A percentile compares a stretch with the other conserved stretches of the same genome.
These are phyloP conservation scores for Solanum raphanifolium DNA, from an alignment of 257 asterid species.

Conservation along the genomic window DNA sequence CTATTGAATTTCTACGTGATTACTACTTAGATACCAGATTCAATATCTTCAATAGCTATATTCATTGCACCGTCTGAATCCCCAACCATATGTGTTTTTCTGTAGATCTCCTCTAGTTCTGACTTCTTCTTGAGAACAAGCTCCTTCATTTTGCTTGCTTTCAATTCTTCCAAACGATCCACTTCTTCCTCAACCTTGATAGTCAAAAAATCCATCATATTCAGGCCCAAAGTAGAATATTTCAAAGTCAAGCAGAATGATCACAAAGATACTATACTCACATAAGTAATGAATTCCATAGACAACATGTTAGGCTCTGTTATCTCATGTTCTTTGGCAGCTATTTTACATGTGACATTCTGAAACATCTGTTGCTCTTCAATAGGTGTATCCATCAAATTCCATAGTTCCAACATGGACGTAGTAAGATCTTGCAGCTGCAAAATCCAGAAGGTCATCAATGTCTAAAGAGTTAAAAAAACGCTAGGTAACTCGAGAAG, in stretches of 20 bases:
- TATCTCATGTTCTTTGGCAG: constrained; percentile 90
- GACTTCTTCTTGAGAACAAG: constrained; percentile 86
- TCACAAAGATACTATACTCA: constrained; percentile 22
- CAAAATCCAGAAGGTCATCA: constrained; percentile 5
- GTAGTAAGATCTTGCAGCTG: constrained; percentile 92
- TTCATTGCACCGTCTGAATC: constrained; percentile 51
- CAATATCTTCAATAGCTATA: constrained; percentile 61
- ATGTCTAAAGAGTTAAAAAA: background rate
- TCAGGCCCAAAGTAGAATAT: background rate
- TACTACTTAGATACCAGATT: constrained; percentile 49
- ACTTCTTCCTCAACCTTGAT: constrained; percentile 82
- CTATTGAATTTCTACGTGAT: background rate
- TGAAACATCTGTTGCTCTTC: constrained; percentile 87
- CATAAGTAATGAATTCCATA: constrained; percentile 47
- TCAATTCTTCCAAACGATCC: constrained; percentile 74
- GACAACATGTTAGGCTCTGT: constrained; percentile 83
- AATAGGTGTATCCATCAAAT: constrained; percentile 93
- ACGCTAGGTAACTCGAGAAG: background rate
- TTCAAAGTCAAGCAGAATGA: background rate
- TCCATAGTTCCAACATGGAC: constrained; percentile 91
- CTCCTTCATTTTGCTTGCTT: constrained; percentile 91
- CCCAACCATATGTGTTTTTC: constrained; percentile 68
- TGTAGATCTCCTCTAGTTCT: constrained; percentile 80
- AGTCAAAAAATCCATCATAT: background rate
- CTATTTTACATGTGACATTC: constrained; percentile 77